Base-by-base conservation (phyloP, 2,329 filamentous ascomycete genomes). In the Colletotrichum lindemuthianum region DNA sequence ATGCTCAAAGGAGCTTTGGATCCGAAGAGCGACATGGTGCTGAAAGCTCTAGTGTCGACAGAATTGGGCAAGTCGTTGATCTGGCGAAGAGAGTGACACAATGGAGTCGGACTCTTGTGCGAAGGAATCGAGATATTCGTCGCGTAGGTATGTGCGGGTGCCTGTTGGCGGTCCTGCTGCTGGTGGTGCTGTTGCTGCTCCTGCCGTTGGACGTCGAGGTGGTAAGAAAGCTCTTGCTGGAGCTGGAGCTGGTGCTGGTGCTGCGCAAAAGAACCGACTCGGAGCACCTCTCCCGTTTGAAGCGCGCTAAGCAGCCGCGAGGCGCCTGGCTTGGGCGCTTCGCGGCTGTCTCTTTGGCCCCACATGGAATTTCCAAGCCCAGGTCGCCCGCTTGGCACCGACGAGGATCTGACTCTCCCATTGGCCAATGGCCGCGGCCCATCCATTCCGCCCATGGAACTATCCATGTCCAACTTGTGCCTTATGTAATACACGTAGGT, bases 1-100 rank as follows among this genome's bases (percentile, higher is more conserved):
- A 89, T 89, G 72, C 84, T 87, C 68, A 89, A 81, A 72, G 84
- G 86, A 68, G 81, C 84, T 66, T 86, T 59, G 12, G 63, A 34
- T 59, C 60, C 60, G 49, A 63, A 65, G 15, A 57, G 54, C 36
- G 54, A 47, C 63, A 65, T 24, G 24, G 24, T 24, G 24, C 24
- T 24, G 24, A 24, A 24, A 24, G 24, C 24, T 24, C 24, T 24
- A 24, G 24, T 24, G 24, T 24, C 24, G 24, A 24, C 24, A 24
- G 24, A 24, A 24, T 24, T 33, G 48, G 8, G 32, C 24, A 16
- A 34, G 3, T 50, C 24, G 47, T 24, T 10, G 47, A 15, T 51
- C 15, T 15, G 13, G 15, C 43, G 11, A 45, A 45, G n/a, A 24
- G 24, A 45, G 43, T 45, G 43, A 45, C 43, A 45, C 24, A 24